Percentiles rank a stretch among this genome's conserved stretches.
Conservation (phyloP, 1,139 yeast genomes). For the Eremothecium gossypii region DNA sequence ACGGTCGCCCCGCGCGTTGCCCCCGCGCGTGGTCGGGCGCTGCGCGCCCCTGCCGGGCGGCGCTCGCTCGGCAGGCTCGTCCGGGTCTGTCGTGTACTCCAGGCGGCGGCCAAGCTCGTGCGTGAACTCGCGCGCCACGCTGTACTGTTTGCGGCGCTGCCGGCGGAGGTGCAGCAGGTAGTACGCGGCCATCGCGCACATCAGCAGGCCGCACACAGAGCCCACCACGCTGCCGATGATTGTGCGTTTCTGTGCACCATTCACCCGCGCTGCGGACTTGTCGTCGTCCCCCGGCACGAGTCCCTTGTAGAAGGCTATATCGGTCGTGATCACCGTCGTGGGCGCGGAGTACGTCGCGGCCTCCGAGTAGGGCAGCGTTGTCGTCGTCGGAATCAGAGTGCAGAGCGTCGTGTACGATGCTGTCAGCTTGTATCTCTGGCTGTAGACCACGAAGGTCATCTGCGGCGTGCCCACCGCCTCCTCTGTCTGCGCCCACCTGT, state of each 20-base stretch:
- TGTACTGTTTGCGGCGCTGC: constrained; percentile 9
- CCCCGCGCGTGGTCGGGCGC: too few relatives aligned
- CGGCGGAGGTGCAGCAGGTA: constrained; percentile 12
- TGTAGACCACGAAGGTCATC: constrained; percentile 25
- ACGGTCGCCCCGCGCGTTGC: too few relatives aligned
- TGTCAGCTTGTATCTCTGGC: constrained; percentile 37
- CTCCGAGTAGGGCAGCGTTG: constrained; percentile 22
- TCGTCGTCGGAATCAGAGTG: constrained; percentile 31
- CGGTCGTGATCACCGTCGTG: constrained; percentile 30
- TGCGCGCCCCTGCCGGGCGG: too few relatives aligned
- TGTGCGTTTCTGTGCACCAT: constrained; percentile 10
- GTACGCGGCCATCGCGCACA: constrained; percentile 13
- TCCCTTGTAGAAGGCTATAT: constrained; percentile 22
- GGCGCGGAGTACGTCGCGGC: constrained; percentile 19
- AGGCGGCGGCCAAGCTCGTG: constrained; percentile 9
- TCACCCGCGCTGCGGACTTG: constrained; percentile 4
- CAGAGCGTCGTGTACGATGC: constrained; percentile 33
- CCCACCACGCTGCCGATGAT: constrained; percentile 26
- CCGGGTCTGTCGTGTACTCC: not conserved
- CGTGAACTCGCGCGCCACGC: constrained; percentile 10
- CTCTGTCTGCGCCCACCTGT: not conserved
- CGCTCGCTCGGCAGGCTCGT: not conserved
- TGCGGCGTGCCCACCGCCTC: constrained; percentile 5
- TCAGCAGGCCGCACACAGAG: constrained; percentile 19
- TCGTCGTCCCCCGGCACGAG: constrained; percentile 17